phyloP scores from a whole-genome alignment of 1,284 basidiomycete species.

The Irpex sp. region DNA sequence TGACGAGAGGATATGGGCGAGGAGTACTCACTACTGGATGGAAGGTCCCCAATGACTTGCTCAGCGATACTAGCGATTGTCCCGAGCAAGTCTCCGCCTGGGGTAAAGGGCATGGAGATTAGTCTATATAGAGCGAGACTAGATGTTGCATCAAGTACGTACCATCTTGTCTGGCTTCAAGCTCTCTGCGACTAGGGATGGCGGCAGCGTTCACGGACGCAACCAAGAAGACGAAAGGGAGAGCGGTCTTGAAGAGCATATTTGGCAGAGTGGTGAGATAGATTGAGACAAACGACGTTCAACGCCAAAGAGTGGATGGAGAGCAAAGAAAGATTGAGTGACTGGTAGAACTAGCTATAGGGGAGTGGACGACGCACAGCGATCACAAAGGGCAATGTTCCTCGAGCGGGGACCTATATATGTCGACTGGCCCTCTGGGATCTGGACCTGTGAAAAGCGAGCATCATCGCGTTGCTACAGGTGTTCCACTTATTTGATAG shows the following conservation, averaged over 20 bases:
- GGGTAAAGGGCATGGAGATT: background rate
- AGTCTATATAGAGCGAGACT: background rate
- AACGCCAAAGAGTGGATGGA: background rate
- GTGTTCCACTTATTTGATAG: background rate
- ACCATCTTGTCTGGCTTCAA: background rate
- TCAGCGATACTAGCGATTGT: background rate
- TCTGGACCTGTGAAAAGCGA: background rate
- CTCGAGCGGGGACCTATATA: background rate
- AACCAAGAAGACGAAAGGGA: background rate
- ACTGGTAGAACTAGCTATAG: background rate
- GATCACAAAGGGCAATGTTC: background rate
- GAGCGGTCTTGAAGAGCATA: background rate
- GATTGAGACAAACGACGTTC: background rate
- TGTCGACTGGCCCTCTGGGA: background rate
- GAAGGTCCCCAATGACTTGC: background rate
- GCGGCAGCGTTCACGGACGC: background rate
- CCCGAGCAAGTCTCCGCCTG: background rate
- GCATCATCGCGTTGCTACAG: background rate
- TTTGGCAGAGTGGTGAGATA: background rate
- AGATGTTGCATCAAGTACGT: background rate
- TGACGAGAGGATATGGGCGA: background rate
- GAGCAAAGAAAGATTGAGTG: background rate
- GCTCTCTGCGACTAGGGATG: background rate
- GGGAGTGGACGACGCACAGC: background rate
- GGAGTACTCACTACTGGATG: background rate